A percentile compares a stretch with the other conserved stretches of the same genome.
phyloP scores from a whole-genome alignment of 768 basidiomycete genomes.

The Psilocybe tampanensis region DNA sequence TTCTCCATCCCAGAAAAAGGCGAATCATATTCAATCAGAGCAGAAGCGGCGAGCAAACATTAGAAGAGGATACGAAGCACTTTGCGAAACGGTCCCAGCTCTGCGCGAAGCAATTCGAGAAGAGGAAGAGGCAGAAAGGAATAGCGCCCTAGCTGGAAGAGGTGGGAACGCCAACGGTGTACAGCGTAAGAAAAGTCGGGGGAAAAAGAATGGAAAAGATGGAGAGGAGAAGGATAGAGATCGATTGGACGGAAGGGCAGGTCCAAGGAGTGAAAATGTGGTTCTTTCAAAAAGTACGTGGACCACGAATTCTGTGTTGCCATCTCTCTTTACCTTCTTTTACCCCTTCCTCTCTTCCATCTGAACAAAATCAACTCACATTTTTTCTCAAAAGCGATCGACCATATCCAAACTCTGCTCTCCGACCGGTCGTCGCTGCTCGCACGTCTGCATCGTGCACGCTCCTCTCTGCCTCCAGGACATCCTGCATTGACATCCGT shows the following conservation, averaged over 20 bases:
- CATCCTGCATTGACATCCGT: slow-evolving; percentile 56
- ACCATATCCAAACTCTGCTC: slow-evolving; percentile 73
- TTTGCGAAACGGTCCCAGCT: slow-evolving; percentile 83
- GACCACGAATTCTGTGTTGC: neutral
- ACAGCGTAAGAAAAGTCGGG: slow-evolving; percentile 30
- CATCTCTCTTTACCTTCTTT: neutral
- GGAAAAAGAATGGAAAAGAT: slow-evolving; percentile 50
- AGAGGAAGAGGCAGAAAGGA: slow-evolving; percentile 60
- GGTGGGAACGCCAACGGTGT: slow-evolving; percentile 23
- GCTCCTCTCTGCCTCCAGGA: slow-evolving; percentile 53
- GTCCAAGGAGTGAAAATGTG: slow-evolving; percentile 89
- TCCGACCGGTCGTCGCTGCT: slow-evolving; percentile 58
- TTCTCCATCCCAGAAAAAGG: slow-evolving; percentile 86
- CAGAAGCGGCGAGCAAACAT: slow-evolving; percentile 95
- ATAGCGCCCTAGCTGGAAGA: slow-evolving; percentile 18
- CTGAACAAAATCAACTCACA: neutral
- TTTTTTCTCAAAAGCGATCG: slow-evolving; percentile 64
- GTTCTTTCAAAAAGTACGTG: slow-evolving; percentile 85
- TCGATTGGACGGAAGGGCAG: slow-evolving; percentile 80
- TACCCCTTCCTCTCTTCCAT: neutral
- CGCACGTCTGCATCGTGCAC: slow-evolving; percentile 61
- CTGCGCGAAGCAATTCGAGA: slow-evolving; percentile 78
- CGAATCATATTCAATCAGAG: slow-evolving; percentile 92
- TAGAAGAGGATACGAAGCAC: slow-evolving; percentile 82
- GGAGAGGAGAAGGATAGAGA: slow-evolving; percentile 54